These are phyloP conservation scores for Gracilariopsis chorda DNA, from an alignment of 23 red algal genomes.

Conservation along the genomic window DNA sequence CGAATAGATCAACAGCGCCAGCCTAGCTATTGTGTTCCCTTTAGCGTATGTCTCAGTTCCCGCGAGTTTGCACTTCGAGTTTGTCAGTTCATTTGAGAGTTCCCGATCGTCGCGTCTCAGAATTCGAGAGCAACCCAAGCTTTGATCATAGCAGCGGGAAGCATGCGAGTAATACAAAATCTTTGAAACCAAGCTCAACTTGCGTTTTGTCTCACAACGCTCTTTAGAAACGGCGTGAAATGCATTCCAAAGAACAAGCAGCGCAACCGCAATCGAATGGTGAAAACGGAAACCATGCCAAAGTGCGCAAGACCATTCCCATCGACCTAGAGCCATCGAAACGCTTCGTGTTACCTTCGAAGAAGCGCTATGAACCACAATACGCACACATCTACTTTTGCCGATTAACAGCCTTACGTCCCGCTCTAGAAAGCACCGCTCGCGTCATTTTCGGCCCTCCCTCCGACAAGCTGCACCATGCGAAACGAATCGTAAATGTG, in stretches of 20 bases:
- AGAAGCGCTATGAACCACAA: conserved; percentile 47
- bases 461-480: conserved; percentile 23
- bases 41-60: too few species aligned
- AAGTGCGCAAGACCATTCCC: not conserved
- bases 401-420: conserved; percentile 12
- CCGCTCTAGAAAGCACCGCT: not conserved
- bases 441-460: conserved; percentile 1
- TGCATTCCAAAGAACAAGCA: not conserved
- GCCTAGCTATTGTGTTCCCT: not conserved
- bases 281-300: not conserved
- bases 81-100: too few species aligned
- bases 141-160: too few species aligned
- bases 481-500: conserved; percentile 26
- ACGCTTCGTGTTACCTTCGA: conserved; percentile 51
- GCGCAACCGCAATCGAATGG: not conserved
- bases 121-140: too few species aligned
- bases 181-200: too few species aligned
- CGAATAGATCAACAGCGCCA: not conserved
- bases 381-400: conserved; percentile 69
- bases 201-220: too few species aligned
- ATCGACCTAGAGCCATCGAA: conserved; percentile 18
- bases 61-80: too few species aligned
- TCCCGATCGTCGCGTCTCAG: too few species aligned
- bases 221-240: too few species aligned
- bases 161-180: too few species aligned